Base-by-base conservation (phyloP, 164 flowering plant species). In the Warburgia ugandensis region DNA sequence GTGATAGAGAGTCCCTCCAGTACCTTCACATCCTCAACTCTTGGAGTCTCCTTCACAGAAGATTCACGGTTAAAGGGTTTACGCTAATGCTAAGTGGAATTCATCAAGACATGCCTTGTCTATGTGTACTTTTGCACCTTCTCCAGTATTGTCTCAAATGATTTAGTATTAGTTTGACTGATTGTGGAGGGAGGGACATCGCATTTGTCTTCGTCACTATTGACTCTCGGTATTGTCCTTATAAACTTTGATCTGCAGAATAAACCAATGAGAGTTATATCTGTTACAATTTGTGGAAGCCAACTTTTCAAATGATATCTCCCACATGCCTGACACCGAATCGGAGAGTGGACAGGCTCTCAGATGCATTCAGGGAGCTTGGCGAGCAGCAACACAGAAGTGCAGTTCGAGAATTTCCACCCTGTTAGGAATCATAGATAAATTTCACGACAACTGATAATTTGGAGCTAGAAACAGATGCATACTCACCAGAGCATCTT, bases 321-420 rank as follows among this genome's bases (percentile, higher is more conserved):
- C 11, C 43, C 21, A 32, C 68, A 50, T 48, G 76, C 97, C 97
- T 84, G 35, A 81, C 69, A 61, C 91, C 97, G 73, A 90, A 86
- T 5, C 95, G 83, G 42, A 90, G 84, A 28, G 94, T 86, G 21
- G 97, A 86, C 20, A 90, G 61, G 61, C 73, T 90, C 67, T 86
- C 97, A 35, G 81, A 58, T 62, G 80, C 74, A 75, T 82, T 86
- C 45, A 66, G 65, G 52, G 70, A 59, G 70, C 94, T 80, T 25
- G 94, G 94, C 1, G 97, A 90, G 71, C 95, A 90, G 64, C 97
- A 86, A 50, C 94, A 86, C 2, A 90, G 74, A 31, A 90, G 63
- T 37, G 91, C 86, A 58, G 84, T 77, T 42, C 71, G 77, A 4
- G 82, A 86, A 59, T 73, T 77, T 23, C 95, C 91, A 28, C 95